Evolutionary conservation across 2,329 filamentous ascomycete species (phyloP).

Genomic region (Cladosporium sp.): DNA sequence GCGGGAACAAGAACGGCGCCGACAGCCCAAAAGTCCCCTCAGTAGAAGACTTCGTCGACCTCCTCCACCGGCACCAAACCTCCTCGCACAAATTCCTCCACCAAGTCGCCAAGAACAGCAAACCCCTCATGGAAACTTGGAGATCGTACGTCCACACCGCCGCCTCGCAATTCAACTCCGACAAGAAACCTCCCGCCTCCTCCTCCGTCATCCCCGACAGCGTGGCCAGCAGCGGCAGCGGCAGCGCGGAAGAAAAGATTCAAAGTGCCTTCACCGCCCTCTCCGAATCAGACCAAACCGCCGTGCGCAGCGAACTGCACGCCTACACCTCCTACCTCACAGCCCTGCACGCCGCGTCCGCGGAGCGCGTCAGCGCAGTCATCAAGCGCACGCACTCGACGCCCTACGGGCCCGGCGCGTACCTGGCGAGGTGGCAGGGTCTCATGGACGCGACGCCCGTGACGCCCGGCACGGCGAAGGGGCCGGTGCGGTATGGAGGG

Average conservation of each 20-base stretch:
- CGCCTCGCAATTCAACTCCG: conserved; percentile 52
- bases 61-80: conserved; percentile 61
- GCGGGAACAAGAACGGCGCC: neutral
- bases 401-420: conserved; percentile 65
- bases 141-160: conserved; percentile 57
- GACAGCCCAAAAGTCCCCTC: conserved; percentile 50
- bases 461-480: conserved; percentile 53
- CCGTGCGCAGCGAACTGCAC: conserved; percentile 53
- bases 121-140: conserved; percentile 60
- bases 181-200: conserved; percentile 22
- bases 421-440: conserved; percentile 67
- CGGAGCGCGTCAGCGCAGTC: conserved; percentile 53
- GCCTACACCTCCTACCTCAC: conserved; percentile 58
- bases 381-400: conserved; percentile 41
- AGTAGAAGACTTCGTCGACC: conserved; percentile 67
- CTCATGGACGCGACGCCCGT: conserved; percentile 67
- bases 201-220: conserved; percentile 22
- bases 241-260: conserved; percentile 33
- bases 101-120: conserved; percentile 63
- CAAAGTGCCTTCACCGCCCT: conserved; percentile 45
- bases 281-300: conserved; percentile 41
- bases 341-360: conserved; percentile 52
- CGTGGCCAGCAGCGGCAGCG: conserved; percentile 41
- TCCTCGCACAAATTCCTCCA: conserved; percentile 68
- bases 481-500: conserved; percentile 46